Conservation (phyloP, 306 rosid genomes). For the Delonix regia region DNA sequence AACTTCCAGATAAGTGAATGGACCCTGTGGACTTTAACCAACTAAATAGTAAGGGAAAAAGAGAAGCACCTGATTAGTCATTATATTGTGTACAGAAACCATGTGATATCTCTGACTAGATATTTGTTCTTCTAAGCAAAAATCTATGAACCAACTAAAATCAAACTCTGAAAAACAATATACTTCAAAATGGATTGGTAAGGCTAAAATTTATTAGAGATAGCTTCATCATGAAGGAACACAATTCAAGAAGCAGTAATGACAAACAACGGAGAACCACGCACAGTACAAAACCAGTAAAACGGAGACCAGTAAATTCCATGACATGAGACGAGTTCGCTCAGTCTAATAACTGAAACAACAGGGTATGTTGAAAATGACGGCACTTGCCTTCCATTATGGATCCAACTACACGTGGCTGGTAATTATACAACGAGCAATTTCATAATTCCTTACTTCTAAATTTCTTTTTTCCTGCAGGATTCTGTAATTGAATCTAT, state of each 20-base stretch:
- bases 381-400: slow-evolving; percentile 7
- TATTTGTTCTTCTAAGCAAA: background rate
- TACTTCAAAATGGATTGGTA: no score
- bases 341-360: background rate
- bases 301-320: background rate
- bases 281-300: background rate
- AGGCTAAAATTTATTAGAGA: no score
- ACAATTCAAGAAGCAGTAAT: background rate
- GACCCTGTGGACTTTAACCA: background rate
- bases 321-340: background rate
- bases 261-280: background rate
- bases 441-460: background rate
- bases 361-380: slow-evolving; percentile 1
- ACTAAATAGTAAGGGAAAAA: background rate
- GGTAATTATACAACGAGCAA: slow-evolving; percentile 5
- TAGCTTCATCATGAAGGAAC: no score
- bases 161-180: background rate
- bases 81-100: background rate
- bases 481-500: background rate
- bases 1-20: background rate
- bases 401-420: background rate
- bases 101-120: background rate
- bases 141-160: background rate
- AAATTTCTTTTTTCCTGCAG: background rate
- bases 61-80: background rate